A percentile compares a stretch with the other conserved stretches of the same genome.
Evolutionary conservation across 768 basidiomycete species (phyloP).

Genomic region (Porphyrellus cyaneotinctus): DNA sequence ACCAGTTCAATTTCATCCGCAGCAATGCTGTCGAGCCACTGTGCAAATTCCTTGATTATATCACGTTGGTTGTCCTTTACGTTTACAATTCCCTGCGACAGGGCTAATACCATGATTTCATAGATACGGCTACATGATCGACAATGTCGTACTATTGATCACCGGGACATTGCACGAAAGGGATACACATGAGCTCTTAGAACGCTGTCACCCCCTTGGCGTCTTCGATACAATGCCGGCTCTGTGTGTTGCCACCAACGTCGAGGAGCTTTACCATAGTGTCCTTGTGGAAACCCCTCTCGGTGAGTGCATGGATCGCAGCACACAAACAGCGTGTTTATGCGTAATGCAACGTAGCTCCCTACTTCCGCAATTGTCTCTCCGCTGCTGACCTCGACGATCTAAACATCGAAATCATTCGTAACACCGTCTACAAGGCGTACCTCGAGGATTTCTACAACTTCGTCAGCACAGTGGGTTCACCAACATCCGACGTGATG

Average conservation of each 20-base stretch:
- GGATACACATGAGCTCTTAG: constrained; percentile 93
- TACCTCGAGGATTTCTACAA: constrained; percentile 97
- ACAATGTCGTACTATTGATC: constrained; percentile 96
- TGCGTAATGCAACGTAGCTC: constrained; percentile 44
- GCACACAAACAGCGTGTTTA: constrained; percentile 2
- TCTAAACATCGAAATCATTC: constrained; percentile 99
- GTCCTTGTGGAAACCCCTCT: constrained; percentile 97
- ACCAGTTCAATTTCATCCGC: constrained; percentile 94
- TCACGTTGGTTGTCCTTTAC: constrained; percentile 66
- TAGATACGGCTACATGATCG: constrained; percentile 99
- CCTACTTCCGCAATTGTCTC: constrained; percentile 95
- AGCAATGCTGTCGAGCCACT: constrained; percentile 89
- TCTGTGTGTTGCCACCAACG: constrained; percentile 97
- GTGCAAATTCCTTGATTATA: constrained; percentile 92
- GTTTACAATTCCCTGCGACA: neutral
- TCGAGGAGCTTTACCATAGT: constrained; percentile 95
- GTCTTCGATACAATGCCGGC: constrained; percentile 99
- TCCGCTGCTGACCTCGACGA: constrained; percentile 96
- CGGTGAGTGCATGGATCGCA: constrained; percentile 50
- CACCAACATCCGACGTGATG: constrained; percentile 91
- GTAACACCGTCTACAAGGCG: constrained; percentile 97
- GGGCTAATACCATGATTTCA: constrained; percentile 5
- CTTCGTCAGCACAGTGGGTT: constrained; percentile 74
- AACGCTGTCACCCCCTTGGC: constrained; percentile 95
- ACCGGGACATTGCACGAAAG: constrained; percentile 96